Conservation (phyloP, 2,329 filamentous ascomycete genomes). For the Clarireedia paspali region DNA sequence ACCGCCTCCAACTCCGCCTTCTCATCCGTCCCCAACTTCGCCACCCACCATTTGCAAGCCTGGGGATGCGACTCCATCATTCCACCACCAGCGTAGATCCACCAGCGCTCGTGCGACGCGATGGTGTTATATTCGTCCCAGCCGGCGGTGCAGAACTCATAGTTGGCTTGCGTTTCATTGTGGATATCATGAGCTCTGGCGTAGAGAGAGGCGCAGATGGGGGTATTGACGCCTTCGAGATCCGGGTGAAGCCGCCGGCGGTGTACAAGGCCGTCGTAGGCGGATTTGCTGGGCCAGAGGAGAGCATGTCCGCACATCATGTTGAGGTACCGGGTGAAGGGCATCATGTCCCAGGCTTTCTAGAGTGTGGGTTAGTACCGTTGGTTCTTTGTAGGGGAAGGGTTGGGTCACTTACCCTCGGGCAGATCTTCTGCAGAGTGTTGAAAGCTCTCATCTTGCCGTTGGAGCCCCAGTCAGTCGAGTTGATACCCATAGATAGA, state of each 20-base stretch:
- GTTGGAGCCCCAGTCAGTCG: not conserved
- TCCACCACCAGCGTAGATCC: not conserved
- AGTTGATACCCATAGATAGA: not conserved
- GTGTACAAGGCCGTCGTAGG: not conserved
- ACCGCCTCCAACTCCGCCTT: too few species aligned
- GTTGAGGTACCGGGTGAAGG: constrained; percentile 1
- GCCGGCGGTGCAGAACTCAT: not conserved
- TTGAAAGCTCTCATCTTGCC: not conserved
- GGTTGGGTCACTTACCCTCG: not conserved
- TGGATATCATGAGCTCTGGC: not conserved
- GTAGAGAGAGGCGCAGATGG: not conserved
- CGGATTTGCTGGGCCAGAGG: not conserved
- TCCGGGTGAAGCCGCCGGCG: not conserved
- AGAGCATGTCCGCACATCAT: not conserved
- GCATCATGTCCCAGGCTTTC: not conserved
- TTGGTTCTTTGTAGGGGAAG: not conserved
- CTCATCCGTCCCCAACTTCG: too few species aligned
- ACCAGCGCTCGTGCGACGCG: not conserved
- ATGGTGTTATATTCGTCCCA: not conserved
- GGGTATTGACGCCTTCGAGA: not conserved
- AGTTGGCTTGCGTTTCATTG: not conserved
- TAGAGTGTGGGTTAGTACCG: not conserved
- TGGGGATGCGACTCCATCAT: not conserved
- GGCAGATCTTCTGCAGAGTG: not conserved
- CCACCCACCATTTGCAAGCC: too few species aligned